Evolutionary conservation across 2,329 filamentous ascomycete genomes (phyloP).

Genomic region (Dendrostoma leiphaemia): DNA sequence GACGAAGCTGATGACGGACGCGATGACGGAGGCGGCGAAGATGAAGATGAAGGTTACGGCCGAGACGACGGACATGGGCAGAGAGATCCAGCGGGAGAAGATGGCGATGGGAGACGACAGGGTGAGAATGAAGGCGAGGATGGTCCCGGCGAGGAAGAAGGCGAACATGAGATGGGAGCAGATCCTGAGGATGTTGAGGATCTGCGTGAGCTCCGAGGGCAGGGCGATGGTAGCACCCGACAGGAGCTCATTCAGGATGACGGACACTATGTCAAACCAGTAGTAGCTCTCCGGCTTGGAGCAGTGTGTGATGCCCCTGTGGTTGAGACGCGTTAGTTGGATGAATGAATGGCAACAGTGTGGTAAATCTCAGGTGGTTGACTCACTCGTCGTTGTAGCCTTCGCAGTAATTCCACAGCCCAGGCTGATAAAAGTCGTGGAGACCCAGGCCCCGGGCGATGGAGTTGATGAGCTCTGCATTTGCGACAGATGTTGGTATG

Average conservation of each 20-base stretch:
- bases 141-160: conserved; percentile 72
- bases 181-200: conserved; percentile 70
- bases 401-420: conserved; percentile 90
- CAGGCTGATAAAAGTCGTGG: conserved; percentile 92
- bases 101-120: conserved; percentile 60
- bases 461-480: conserved; percentile 76
- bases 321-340: conserved; percentile 48
- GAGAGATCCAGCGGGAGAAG: conserved; percentile 55
- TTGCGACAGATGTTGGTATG: conserved; percentile 69
- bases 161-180: conserved; percentile 86
- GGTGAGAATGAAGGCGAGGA: conserved; percentile 71
- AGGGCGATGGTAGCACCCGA: conserved; percentile 80
- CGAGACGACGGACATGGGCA: conserved; percentile 67
- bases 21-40: conserved; percentile 69
- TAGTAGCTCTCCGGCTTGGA: conserved; percentile 68
- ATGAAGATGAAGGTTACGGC: conserved; percentile 67
- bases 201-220: conserved; percentile 68
- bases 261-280: conserved; percentile 88
- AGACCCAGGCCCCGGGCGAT: conserved; percentile 83
- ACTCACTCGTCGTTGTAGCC: conserved; percentile 67
- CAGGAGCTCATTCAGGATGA: conserved; percentile 77
- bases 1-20: conserved; percentile 79
- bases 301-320: conserved; percentile 72
- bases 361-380: neutral
- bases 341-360: neutral